Evolutionary conservation across 495 filamentous ascomycete species (phyloP), one percentile per base, ranked within the genome.

Genomic region (Penicillium ochrochloron): DNA sequence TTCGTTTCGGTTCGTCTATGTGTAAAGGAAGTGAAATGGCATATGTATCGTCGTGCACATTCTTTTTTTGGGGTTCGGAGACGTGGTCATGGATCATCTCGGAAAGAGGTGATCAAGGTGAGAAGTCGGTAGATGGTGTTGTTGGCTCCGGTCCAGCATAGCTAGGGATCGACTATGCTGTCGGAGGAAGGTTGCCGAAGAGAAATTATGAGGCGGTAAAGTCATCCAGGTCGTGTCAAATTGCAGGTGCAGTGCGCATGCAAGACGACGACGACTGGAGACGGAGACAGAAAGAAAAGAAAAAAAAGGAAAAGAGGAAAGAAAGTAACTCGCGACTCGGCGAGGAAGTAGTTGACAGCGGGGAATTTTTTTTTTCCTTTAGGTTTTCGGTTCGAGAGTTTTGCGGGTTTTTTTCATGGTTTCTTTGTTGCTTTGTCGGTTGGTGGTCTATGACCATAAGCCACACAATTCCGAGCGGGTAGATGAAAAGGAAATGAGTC

Each of bases 1-100:
- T 70, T 74, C 71, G 66, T 74, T 64, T 70, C 67, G 63, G 71
- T 67, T 74, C 70, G 67, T 74, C 71, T 72, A 72, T 74, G 66
- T 35, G 66, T 35, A 59, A 60, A 19, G 17, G 35, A 31, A n/a
- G 59, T 51, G 58, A 52, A 52, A 54, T 66, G 53, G 71, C 69
- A 62, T 73, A 63, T 73, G 64, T 69, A 73, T 72, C 66, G 57
- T 67, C 34, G 60, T 62, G 70, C 68, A 66, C 66, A 67, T 70
- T 71, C 64, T 68, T 70, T 67, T 67, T 68, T 51, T n/a, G 34
- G 65, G 59, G 60, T 34, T 42, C 7, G 31, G 68, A 57, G 63
- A 46, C 51, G 33, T 53, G 52, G 52, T 60, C 44, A 62, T 63
- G 46, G 64, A 59, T 66, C 53, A 59, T 21, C 62, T 63, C 53